These are phyloP conservation scores for Bryoerythrophyllum caledonicum DNA, from an alignment of 225 moss, liverwort and hornwort genomes.

Conservation along the genomic window DNA sequence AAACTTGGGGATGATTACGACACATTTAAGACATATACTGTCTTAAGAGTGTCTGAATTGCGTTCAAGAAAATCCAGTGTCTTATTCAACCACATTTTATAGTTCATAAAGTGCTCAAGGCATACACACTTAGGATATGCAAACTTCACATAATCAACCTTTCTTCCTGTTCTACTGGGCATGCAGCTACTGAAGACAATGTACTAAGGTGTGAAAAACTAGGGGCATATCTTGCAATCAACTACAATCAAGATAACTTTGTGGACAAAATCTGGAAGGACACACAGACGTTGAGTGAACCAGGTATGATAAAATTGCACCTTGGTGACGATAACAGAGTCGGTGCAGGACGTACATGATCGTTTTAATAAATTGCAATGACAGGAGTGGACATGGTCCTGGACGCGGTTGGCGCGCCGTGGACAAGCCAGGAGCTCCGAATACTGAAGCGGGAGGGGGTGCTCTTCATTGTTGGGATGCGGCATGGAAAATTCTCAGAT, in stretches of 20 bases:
- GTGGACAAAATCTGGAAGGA: conserved; percentile 39
- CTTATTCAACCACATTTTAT: too few species aligned
- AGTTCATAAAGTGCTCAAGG: too few species aligned
- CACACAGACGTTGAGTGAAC: conserved; percentile 25
- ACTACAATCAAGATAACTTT: conserved; percentile 44
- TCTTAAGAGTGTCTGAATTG: too few species aligned
- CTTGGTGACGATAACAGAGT: neutral
- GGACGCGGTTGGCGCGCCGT: conserved; percentile 72
- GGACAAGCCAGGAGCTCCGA: conserved; percentile 68
- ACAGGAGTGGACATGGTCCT: conserved; percentile 76
- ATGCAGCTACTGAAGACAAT: conserved; percentile 32
- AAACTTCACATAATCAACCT: rapidly evolving
- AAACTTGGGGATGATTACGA: neutral
- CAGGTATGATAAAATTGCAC: conserved; percentile 10
- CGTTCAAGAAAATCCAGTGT: too few species aligned
- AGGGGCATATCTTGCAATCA: conserved; percentile 51
- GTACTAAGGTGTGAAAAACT: conserved; percentile 27
- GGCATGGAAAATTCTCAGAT: conserved; percentile 44
- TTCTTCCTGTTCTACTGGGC: neutral
- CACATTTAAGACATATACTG: too few species aligned
- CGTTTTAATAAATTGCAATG: neutral
- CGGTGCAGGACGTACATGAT: neutral
- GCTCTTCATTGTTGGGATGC: conserved; percentile 70
- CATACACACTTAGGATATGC: too few species aligned
- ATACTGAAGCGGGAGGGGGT: conserved; percentile 63